Evolutionary conservation across 2,329 filamentous ascomycete genomes (phyloP), one percentile per base, ranked within the genome.

Genomic region (Verticillium nonalfalfae): DNA sequence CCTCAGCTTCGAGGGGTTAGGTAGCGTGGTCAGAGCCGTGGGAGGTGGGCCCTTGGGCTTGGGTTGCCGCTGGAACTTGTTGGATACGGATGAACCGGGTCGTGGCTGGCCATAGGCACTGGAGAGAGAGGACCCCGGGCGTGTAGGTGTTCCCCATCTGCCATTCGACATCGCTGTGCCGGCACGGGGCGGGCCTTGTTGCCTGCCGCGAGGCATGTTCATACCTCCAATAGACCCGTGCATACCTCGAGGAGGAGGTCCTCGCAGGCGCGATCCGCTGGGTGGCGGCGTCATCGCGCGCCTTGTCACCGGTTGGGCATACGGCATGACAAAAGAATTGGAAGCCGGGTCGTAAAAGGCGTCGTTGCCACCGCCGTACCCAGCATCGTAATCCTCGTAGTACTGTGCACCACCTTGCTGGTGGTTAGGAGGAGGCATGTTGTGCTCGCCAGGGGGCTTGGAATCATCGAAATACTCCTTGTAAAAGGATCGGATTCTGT

Each of bases 391-490:
- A 68, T 94, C 90, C 69, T 93, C 90, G 64, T 90, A 88, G 74
- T 93, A 90, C 60, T 81, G 72, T 15, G 70, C 67, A 33, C 61
- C 66, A 39, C 68, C 70, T 35, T 66, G 63, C 35, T 57, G 60
- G 52, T 58, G 55, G 35, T 52, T 61, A 14, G 59, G 34, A 31
- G 63, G 62, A 11, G 59, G 59, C 18, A 56, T 52, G 54, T 57
- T 55, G 36, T 56, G 52, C 34, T 45, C 40, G 40, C 45, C 45
- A 33, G 45, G 40, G 14, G 60, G 21, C 58, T 87, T 90, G 62
- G 81, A 86, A 52, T 97, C 94, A 67, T 98, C 95, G 69, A 99
- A 99, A 78, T 99, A 99, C 73, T 99, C 95, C 79, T 97, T 97
- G 81, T 99, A 99, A 80, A 99, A 99, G 4, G 95, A 99, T 73